Evolutionary conservation across 106 monocot species (phyloP).

Genomic region (Cymbidium sinense): DNA sequence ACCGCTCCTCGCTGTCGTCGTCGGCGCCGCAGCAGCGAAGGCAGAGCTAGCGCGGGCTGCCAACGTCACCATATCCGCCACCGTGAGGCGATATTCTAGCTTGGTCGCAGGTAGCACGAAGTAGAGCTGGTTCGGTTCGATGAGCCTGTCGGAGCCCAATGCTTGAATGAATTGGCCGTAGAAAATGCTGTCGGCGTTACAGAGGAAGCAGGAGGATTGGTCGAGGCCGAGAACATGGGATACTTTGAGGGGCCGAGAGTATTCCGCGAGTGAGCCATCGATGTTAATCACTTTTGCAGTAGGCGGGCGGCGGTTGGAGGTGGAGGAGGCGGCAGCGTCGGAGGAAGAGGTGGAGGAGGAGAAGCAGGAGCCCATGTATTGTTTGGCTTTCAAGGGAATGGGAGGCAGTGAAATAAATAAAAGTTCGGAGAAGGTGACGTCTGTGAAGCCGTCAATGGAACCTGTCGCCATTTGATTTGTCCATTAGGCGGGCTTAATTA

Average conservation of each 20-base stretch:
- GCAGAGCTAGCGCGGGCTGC: constrained; percentile 18
- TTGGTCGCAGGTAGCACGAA: constrained; percentile 13
- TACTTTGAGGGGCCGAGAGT: background rate
- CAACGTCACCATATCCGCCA: constrained; percentile 17
- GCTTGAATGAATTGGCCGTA: constrained; percentile 1
- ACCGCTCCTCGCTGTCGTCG: background rate
- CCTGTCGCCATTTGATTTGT: too few relatives aligned
- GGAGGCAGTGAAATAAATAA: too few relatives aligned
- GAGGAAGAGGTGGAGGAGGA: background rate
- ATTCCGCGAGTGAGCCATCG: constrained; percentile 12
- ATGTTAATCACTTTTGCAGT: constrained; percentile 9
- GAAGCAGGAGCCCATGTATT: constrained; percentile 15
- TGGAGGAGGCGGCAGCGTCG: background rate
- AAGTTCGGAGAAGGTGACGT: too few relatives aligned
- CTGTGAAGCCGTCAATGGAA: too few relatives aligned
- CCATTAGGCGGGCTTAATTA: too few relatives aligned
- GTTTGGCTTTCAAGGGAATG: too few relatives aligned
- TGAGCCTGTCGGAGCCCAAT: background rate
- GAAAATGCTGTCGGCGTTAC: constrained; percentile 11
- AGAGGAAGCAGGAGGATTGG: constrained; percentile 8
- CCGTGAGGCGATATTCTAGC: constrained; percentile 4
- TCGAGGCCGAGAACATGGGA: background rate
- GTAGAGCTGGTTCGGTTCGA: constrained; percentile 10
- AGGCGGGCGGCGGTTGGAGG: background rate
- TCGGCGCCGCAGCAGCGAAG: background rate